Conservation (phyloP, 768 basidiomycete species). For the Panellus pusillus region DNA sequence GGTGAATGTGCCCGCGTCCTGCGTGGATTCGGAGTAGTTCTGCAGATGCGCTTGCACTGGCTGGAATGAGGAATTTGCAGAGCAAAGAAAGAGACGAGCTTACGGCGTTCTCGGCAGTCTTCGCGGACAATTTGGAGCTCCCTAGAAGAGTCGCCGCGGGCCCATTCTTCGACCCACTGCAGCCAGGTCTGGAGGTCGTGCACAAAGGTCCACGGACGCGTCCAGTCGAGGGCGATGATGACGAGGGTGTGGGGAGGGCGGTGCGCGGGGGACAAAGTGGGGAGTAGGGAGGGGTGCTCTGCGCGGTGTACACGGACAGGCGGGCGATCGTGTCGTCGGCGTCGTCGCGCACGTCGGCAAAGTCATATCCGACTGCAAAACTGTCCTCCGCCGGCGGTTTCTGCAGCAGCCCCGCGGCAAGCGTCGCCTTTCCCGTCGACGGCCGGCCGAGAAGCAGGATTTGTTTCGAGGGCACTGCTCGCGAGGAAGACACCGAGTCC, state of each 20-base stretch:
- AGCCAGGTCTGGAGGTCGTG: conserved; percentile 86
- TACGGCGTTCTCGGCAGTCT: conserved; percentile 81
- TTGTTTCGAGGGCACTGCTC: conserved; percentile 84
- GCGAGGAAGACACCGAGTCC: conserved; percentile 78
- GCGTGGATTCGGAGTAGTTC: no score
- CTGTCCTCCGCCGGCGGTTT: conserved; percentile 60
- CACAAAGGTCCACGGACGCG: conserved; percentile 88
- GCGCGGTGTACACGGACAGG: conserved; percentile 88
- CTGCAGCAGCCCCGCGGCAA: conserved; percentile 71
- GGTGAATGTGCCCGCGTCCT: conserved; percentile 82
- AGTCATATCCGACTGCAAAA: conserved; percentile 91
- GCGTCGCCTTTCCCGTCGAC: conserved; percentile 72
- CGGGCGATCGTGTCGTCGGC: conserved; percentile 90
- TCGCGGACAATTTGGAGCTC: conserved; percentile 76
- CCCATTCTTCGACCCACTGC: conserved; percentile 81
- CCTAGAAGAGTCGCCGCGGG: conserved; percentile 63
- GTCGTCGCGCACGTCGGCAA: conserved; percentile 87
- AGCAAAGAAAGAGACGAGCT: conserved; percentile 31
- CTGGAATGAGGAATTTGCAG: conserved; percentile 1
- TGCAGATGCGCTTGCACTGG: conserved; percentile 87
- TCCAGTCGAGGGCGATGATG: conserved; percentile 93
- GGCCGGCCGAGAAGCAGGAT: conserved; percentile 82
- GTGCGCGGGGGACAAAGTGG: conserved; percentile 70
- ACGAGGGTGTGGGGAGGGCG: conserved; percentile 69
- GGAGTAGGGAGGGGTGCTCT: conserved; percentile 69